Evolutionary conservation across 495 filamentous ascomycete genomes (phyloP), one percentile per base, ranked within the genome.

Genomic region (Penicillium samsonianum): DNA sequence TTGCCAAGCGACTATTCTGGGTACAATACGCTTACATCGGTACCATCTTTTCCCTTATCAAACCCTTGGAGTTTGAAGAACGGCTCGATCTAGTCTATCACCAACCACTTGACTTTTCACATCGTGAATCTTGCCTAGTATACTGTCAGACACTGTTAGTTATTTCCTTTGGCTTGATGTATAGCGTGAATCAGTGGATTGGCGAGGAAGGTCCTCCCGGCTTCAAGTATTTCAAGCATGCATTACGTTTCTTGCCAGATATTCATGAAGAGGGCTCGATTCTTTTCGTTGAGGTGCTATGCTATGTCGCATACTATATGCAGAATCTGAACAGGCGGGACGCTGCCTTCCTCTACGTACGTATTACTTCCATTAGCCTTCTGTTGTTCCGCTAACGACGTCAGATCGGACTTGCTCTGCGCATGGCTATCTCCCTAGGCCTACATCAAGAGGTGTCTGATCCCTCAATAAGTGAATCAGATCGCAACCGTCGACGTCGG

Each of bases 281-380:
- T 11, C 69, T 78, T 26, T 80, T 78, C 46, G 76, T 81, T 17
- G 80, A 82, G 59, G 77, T 78, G 0, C 60, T 82, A 1, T 76
- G 77, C 28, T 77, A 80, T 51, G 71, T 79, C 4, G 80, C 76
- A n/a, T 79, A 80, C 58, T 81, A 79, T 48, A 74, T 81, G 71
- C 78, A 80, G 62, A 81, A 78, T 49, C 65, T 82, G 23, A 82
- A 82, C 56, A 67, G 77, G 5, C 66, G 75, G 11, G 76, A 81
- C 61, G 74, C 78, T 4, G 79, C 79, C 0, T 80, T 79, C 47
- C 65, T 79, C 16, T 80, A 75, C 49, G 72, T 75, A 57, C 19
- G 72, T 60, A 49, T 17, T 19, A 10, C 20, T 19, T 49, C 22
- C 4, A 38, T 31, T 25, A 0, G 22, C 23, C 2, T 44, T 12